Evolutionary conservation across 805 yeast species (phyloP).

Genomic region (Pichia phayaonensis): DNA sequence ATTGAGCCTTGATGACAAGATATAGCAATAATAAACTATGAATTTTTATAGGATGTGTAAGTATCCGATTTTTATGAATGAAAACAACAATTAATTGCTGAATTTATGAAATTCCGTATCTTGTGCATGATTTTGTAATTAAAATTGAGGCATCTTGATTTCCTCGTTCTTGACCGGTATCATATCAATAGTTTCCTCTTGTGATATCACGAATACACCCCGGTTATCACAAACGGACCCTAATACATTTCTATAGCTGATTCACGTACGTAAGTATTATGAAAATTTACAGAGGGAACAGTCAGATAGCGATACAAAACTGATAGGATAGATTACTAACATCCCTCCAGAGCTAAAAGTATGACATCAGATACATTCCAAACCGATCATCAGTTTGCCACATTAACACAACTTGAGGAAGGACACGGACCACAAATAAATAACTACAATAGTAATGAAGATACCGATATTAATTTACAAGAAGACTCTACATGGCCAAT

Average conservation of each 20-base stretch:
- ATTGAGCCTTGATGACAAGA: conserved; percentile 24
- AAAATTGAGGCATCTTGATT: background rate
- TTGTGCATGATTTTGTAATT: background rate
- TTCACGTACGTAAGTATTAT: background rate
- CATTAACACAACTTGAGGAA: conserved; percentile 1
- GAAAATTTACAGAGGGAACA: background rate
- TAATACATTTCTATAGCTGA: background rate
- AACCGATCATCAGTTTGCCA: background rate
- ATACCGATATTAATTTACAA: too few species aligned
- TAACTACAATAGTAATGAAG: background rate
- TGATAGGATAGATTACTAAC: background rate
- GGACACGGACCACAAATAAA: background rate
- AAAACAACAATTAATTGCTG: background rate
- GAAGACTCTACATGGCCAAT: background rate
- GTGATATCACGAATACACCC: background rate
- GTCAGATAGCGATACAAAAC: background rate
- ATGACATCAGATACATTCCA: background rate
- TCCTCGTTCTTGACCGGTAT: background rate
- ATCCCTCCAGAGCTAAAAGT: background rate
- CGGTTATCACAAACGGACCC: too few species aligned
- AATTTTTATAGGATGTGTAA: background rate
- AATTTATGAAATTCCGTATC: background rate
- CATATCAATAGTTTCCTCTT: background rate
- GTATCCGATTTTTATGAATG: background rate
- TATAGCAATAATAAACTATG: background rate